Percentiles rank a stretch among this genome's conserved stretches.
Evolutionary conservation across 192 early-diverging fungal species (phyloP).

Genomic region (Gaertneriomyces semiglobifer): DNA sequence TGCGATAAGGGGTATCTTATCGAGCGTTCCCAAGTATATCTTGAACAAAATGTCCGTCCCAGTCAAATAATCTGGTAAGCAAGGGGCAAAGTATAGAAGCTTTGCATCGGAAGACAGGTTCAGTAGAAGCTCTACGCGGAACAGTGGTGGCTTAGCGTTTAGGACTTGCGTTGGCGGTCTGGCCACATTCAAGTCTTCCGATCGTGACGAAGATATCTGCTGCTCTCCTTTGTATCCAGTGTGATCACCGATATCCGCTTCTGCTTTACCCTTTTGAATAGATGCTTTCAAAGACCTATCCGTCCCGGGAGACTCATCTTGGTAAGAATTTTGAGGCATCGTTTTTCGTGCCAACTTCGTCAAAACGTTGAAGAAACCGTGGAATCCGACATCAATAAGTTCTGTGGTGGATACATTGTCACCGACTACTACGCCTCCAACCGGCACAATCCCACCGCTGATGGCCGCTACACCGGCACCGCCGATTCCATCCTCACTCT

Average conservation of each 20-base stretch:
- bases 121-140: constrained; percentile 49
- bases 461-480: constrained; percentile 13
- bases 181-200: neutral
- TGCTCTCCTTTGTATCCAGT: neutral
- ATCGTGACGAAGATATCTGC: neutral
- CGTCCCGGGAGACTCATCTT: constrained; percentile 1
- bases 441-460: constrained; percentile 40
- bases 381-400: constrained; percentile 43
- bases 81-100: constrained; percentile 47
- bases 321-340: neutral
- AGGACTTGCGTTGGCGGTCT: neutral
- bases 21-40: constrained; percentile 41
- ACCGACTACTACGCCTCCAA: constrained; percentile 53
- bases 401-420: constrained; percentile 45
- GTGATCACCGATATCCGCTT: constrained; percentile 20
- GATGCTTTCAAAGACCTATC: constrained; percentile 2
- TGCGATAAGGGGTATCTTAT: constrained; percentile 43
- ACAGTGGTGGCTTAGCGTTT: constrained; percentile 37
- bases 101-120: constrained; percentile 16
- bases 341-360: constrained; percentile 30
- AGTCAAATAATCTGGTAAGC: constrained; percentile 45
- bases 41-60: constrained; percentile 50
- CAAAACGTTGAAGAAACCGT: constrained; percentile 50
- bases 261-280: constrained; percentile 13
- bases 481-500: constrained; percentile 8